Evolutionary conservation across 257 asterid genomes (phyloP).

Genomic region (Solanum pimpinellifolium): DNA sequence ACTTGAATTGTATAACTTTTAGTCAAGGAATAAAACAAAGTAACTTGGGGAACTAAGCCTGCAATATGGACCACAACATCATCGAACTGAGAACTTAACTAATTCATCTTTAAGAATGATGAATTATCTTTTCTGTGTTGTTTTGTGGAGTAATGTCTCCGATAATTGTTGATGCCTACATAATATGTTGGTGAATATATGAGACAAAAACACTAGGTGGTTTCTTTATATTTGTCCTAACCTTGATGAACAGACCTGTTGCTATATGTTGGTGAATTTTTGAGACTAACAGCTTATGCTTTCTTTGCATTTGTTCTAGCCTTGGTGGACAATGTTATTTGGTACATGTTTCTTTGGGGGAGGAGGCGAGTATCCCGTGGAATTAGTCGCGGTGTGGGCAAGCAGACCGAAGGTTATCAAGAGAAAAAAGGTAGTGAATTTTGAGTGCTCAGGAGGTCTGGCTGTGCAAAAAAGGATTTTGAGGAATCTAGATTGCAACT

Average conservation of each 20-base stretch:
- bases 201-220: not conserved
- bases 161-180: not conserved
- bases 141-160: not conserved
- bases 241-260: not conserved
- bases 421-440: not conserved
- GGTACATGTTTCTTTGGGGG: not conserved
- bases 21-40: not conserved
- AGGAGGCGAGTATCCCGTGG: not conserved
- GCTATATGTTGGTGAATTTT: not conserved
- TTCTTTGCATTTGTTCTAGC: not conserved
- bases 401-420: not conserved
- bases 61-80: not conserved
- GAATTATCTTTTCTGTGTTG: not conserved
- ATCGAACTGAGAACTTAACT: not conserved
- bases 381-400: not conserved
- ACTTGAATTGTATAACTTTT: not conserved
- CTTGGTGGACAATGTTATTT: not conserved
- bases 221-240: not conserved
- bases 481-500: not conserved
- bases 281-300: not conserved
- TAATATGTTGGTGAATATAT: not conserved
- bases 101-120: not conserved
- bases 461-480: not conserved
- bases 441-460: not conserved
- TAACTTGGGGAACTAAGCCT: not conserved